Percentiles rank a stretch among this genome's conserved stretches.
Evolutionary conservation across 768 basidiomycete genomes (phyloP).

Genomic region (Austroboletus eburneus): DNA sequence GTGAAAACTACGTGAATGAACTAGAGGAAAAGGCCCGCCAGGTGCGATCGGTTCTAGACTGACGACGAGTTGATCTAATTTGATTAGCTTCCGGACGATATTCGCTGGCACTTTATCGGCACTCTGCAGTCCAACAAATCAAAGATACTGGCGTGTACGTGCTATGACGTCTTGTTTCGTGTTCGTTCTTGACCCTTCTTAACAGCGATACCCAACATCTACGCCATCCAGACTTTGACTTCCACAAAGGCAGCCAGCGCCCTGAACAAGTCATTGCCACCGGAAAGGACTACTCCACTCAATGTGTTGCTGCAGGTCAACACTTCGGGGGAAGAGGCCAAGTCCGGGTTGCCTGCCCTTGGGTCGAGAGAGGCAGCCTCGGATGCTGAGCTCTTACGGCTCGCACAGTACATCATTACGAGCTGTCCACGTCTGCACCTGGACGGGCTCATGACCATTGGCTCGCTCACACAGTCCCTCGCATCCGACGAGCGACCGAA

Average conservation of each 20-base stretch:
- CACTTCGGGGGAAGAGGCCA: slow-evolving; percentile 88
- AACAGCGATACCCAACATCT: slow-evolving; percentile 82
- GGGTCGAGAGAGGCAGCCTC: slow-evolving; percentile 26
- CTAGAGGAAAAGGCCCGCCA: slow-evolving; percentile 78
- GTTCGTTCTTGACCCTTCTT: slow-evolving; percentile 4
- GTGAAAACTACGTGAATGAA: slow-evolving; percentile 97
- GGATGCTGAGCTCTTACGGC: slow-evolving; percentile 51
- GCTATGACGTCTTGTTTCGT: slow-evolving; percentile 1
- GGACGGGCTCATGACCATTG: slow-evolving; percentile 96
- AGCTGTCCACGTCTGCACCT: slow-evolving; percentile 73
- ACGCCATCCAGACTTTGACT: slow-evolving; percentile 81
- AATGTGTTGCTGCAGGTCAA: slow-evolving; percentile 91
- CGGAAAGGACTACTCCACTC: slow-evolving; percentile 54
- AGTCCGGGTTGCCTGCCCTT: slow-evolving; percentile 79
- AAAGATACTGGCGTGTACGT: slow-evolving; percentile 76
- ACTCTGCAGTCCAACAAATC: slow-evolving; percentile 91
- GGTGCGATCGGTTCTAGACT: slow-evolving; percentile 37
- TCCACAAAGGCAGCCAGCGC: slow-evolving; percentile 76
- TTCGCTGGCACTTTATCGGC: slow-evolving; percentile 98
- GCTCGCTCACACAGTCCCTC: slow-evolving; percentile 71
- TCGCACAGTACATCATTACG: slow-evolving; percentile 67
- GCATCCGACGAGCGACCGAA: slow-evolving; percentile 40
- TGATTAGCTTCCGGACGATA: slow-evolving; percentile 74
- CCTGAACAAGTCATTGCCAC: slow-evolving; percentile 67
- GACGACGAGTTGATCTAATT: slow-evolving; percentile 4